phyloP scores from a whole-genome alignment of 257 asterid genomes.

The Fraxinus excelsior region DNA sequence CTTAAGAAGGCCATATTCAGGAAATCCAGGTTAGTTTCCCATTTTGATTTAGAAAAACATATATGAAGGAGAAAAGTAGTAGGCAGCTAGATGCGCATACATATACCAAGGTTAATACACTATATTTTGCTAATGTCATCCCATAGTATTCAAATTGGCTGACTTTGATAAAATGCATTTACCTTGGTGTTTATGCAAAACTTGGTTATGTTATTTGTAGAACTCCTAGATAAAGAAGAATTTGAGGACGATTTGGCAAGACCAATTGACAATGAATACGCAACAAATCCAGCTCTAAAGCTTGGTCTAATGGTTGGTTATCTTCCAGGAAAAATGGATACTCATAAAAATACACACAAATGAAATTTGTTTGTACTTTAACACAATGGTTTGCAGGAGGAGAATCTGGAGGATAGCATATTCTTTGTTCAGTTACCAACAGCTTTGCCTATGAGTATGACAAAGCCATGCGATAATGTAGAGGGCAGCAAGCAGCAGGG shows the following conservation, averaged over 20 bases:
- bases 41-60: not conserved
- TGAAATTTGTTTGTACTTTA: not conserved
- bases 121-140: not conserved
- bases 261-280: slow-evolving; percentile 44
- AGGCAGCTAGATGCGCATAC: not conserved
- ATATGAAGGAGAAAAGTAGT: not conserved
- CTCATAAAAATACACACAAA: not conserved
- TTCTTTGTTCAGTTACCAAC: slow-evolving; percentile 72
- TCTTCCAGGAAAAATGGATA: slow-evolving; percentile 7
- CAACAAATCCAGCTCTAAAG: slow-evolving; percentile 43
- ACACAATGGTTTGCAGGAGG: slow-evolving; percentile 50
- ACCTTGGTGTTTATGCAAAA: not conserved
- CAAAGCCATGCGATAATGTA: slow-evolving; percentile 32
- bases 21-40: slow-evolving; percentile 75
- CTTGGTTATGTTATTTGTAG: slow-evolving; percentile 38
- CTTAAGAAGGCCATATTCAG: slow-evolving; percentile 81
- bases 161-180: not conserved
- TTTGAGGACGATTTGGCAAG: slow-evolving; percentile 49
- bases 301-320: slow-evolving; percentile 72
- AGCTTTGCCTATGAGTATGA: slow-evolving; percentile 48
- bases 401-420: slow-evolving; percentile 46
- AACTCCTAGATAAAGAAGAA: slow-evolving; percentile 72
- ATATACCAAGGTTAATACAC: not conserved
- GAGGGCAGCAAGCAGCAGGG: slow-evolving; percentile 29
- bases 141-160: not conserved